Base-by-base conservation (phyloP, 441 rosid genomes). In the Gossypium schwendimanii region DNA sequence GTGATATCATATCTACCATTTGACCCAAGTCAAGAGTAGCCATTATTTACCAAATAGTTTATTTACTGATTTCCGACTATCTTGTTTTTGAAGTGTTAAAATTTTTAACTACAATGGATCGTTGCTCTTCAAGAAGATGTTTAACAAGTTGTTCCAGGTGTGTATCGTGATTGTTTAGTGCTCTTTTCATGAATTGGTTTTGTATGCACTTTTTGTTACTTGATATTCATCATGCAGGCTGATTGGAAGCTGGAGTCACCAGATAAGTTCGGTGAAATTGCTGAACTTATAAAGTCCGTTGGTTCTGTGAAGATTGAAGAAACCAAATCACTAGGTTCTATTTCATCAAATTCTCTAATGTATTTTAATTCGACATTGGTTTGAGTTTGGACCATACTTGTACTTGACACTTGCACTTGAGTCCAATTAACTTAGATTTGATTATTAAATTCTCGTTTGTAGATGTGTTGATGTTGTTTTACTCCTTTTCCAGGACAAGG, bases 201-300 rank as follows among this genome's bases (percentile, higher is more conserved):
- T 47, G 4, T 39, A 2, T 54, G 44, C 12, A 41, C 54, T 66
- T 58, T 18, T 63, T 12, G 2, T 54, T 47, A 55, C 61, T 64
- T 52, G 73, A 44, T 7, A 60, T 14, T 50, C 0, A 55, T 62
- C 26, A 11, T 36, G 59, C 81, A 94, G 98, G 97, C 78, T 76
- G 97, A 94, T 41, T 94, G 97, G 98, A 94, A 85, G 82, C 97
- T 91, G 17, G 89, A 84, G 75, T 88, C 94, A 47, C 85, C 91
- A 0, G 92, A 92, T 20, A 89, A 62, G 75, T 94, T 88, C 54
- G 70, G 84, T 81, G 96, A 91, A 28, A 88, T 92, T 74, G 80
- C 83, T 36, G 96, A 94, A 73, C 88, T 91, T 67, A 26, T 82
- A 63, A 87, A 84, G 72, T 87, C 91, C 2, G 77, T 90, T 68